Evolutionary conservation across 228 moss, liverwort and hornwort species (phyloP), one percentile per base, ranked within the genome.

Genomic region (Sphagnum magellanicum): DNA sequence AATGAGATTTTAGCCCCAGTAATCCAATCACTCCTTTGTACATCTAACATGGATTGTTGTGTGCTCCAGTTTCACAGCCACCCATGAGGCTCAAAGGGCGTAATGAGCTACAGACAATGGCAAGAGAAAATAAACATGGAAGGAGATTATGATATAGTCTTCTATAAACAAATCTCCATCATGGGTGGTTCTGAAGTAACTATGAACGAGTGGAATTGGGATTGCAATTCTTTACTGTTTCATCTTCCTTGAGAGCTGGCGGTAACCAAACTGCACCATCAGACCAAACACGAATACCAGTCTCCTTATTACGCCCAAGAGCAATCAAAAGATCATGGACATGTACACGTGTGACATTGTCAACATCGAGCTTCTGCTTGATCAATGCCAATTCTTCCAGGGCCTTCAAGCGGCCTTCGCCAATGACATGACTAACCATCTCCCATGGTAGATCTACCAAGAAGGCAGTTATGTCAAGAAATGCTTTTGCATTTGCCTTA

Each of bases 241-340:
- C 68, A 70, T 76, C 74, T 52, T 63, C 72, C 72, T 68, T 77
- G 67, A 90, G 71, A 63, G 69, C 49, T 13, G 32, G 48, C 5
- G 85, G 88, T 65, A 90, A 50, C 49, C 67, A 65, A 50, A 65
- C 68, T 4, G 68, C 74, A 16, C 81, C 79, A 66, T 76, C 69
- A 11, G 88, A 88, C 11, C 68, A 71, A 58, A 90, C 75, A 15
- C 88, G 81, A 10, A 79, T 61, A 16, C 81, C 83, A 11, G 59
- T 66, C 14, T 90, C 77, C 52, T 77, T 62, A 61, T 85, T 90
- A 53, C 81, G 79, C 15, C 90, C 90, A 16, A 90, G 68, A 5
- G 90, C 85, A n/a, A 88, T 70, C 68, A 88, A 66, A 4, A 88
- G 90, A 69, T 90, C 88, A 71, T 90, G 90, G 10, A 90, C 88